Conservation (phyloP, 2,329 filamentous ascomycete species). For the Graphiopsis chlorocephala region DNA sequence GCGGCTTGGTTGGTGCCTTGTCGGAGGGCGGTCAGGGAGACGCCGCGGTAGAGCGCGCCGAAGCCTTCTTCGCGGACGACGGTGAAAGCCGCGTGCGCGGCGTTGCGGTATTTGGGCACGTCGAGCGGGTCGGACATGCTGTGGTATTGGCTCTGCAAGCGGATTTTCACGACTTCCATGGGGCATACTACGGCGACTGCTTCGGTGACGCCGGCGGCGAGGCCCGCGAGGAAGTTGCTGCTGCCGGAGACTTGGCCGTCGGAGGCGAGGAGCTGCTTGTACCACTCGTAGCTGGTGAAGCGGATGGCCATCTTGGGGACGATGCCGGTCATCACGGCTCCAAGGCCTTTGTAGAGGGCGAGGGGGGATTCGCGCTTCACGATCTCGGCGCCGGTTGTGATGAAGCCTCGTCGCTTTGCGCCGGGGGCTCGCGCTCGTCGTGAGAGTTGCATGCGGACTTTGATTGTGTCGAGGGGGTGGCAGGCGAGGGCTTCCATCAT, state of each 20-base stretch:
- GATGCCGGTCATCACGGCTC: slow-evolving; percentile 92
- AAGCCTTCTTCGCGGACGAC: slow-evolving; percentile 88
- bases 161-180: slow-evolving; percentile 99
- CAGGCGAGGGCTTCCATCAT: slow-evolving; percentile 99
- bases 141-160: slow-evolving; percentile 96
- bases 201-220: slow-evolving; percentile 91
- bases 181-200: slow-evolving; percentile 94
- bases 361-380: slow-evolving; percentile 86
- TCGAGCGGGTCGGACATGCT: slow-evolving; percentile 96
- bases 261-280: slow-evolving; percentile 74
- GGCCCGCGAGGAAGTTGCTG: slow-evolving; percentile 76
- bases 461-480: slow-evolving; percentile 95
- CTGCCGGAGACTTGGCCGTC: slow-evolving; percentile 68
- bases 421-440: slow-evolving; percentile 78
- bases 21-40: slow-evolving; percentile 85
- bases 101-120: slow-evolving; percentile 94
- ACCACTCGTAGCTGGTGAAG: slow-evolving; percentile 94
- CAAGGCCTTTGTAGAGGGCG: slow-evolving; percentile 96
- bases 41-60: slow-evolving; percentile 85
- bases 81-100: slow-evolving; percentile 77
- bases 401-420: slow-evolving; percentile 78
- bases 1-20: slow-evolving; percentile 97
- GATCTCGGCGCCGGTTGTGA: slow-evolving; percentile 82
- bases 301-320: slow-evolving; percentile 99
- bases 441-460: slow-evolving; percentile 99